Conservation (phyloP, 768 basidiomycete species). For the Suillus clintonianus region DNA sequence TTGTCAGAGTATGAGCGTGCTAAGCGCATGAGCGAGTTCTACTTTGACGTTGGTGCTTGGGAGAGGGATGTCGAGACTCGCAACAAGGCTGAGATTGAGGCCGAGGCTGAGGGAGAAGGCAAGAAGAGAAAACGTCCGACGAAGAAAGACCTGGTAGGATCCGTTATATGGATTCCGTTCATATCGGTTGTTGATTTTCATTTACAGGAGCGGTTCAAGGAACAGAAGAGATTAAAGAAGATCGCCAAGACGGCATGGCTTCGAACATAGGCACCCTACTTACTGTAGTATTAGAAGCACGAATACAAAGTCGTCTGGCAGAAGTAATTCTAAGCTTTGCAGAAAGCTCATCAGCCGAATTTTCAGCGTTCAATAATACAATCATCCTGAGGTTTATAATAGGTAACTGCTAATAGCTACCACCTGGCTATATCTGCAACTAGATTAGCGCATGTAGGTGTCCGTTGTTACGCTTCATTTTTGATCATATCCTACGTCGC, state of each 20-base stretch:
- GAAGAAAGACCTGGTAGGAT: constrained; percentile 82
- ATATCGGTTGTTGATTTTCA: constrained; percentile 7
- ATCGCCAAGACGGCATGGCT: constrained; percentile 89
- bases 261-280: constrained; percentile 48
- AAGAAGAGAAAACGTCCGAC: constrained; percentile 78
- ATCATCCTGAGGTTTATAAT: not conserved
- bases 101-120: constrained; percentile 51
- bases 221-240: constrained; percentile 81
- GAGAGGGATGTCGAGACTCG: constrained; percentile 64
- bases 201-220: constrained; percentile 76
- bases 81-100: constrained; percentile 35
- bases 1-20: constrained; percentile 80
- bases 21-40: constrained; percentile 81
- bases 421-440: not conserved
- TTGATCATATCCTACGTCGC: constrained; percentile 48
- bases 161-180: constrained; percentile 6
- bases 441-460: not conserved
- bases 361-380: not conserved
- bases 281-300: not conserved
- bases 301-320: not conserved
- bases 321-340: not conserved
- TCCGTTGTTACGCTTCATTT: not conserved
- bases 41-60: constrained; percentile 85
- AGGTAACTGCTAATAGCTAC: not conserved
- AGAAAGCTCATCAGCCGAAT: not conserved